A percentile compares a stretch with the other conserved stretches of the same genome.
Evolutionary conservation across 75 land plant species (phyloP).

Genomic region (Pinus albicaulis): DNA sequence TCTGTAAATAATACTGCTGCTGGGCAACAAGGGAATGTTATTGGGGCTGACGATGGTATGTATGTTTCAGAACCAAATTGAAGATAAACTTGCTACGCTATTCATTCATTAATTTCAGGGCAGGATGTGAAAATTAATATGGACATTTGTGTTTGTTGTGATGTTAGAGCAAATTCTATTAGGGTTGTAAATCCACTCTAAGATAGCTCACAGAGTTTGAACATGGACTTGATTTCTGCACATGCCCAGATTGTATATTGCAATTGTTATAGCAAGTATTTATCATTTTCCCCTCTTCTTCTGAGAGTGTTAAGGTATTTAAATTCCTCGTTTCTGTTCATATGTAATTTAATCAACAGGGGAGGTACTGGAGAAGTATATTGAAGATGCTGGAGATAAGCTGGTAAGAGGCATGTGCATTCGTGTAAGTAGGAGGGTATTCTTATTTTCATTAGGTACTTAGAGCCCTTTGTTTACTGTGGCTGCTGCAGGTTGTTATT

Average conservation of each 20-base stretch:
- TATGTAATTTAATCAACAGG: slow-evolving; percentile 1
- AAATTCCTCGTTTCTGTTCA: neutral
- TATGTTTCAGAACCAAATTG: slow-evolving; percentile 5
- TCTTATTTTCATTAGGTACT: neutral
- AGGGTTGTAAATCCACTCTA: too few species aligned
- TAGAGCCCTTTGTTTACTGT: neutral
- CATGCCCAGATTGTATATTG: neutral
- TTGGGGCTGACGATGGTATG: slow-evolving; percentile 19
- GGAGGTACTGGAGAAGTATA: slow-evolving; percentile 16
- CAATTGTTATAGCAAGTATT: neutral
- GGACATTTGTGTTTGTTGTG: neutral
- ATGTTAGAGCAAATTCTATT: neutral
- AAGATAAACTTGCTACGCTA: neutral
- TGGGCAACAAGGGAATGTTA: slow-evolving; percentile 19
- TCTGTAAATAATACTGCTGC: neutral
- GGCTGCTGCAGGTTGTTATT: slow-evolving; percentile 29
- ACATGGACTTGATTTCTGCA: neutral
- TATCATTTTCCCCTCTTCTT: neutral
- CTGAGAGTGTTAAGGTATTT: neutral
- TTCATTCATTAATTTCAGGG: neutral
- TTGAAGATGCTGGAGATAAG: slow-evolving; percentile 25
- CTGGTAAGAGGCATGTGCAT: slow-evolving; percentile 16
- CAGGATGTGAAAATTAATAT: neutral
- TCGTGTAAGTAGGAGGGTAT: neutral
- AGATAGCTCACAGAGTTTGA: neutral